These are phyloP conservation scores for Calamus simplicifolius DNA, from an alignment of 176 grass and related monocot genomes.

Conservation along the genomic window DNA sequence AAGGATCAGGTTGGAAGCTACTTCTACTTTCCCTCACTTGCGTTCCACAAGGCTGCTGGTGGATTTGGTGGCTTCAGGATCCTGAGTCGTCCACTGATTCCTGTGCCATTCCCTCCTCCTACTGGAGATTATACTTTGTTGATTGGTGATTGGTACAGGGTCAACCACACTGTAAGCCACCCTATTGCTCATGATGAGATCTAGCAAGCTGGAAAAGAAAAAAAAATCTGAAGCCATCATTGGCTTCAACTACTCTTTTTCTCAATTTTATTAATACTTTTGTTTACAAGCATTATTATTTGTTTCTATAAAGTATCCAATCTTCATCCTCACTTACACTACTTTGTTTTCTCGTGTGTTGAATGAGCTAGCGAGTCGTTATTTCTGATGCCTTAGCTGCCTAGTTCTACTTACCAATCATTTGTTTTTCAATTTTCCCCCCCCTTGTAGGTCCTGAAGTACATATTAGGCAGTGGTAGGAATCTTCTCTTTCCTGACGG, in stretches of 20 bases:
- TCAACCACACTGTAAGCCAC: conserved; percentile 58
- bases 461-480: conserved; percentile 52
- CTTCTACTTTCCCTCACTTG: conserved; percentile 93
- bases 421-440: not conserved
- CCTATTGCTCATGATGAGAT: too few species aligned
- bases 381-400: too few species aligned
- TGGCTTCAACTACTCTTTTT: too few species aligned
- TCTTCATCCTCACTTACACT: too few species aligned
- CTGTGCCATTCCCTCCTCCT: conserved; percentile 79
- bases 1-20: conserved; percentile 97
- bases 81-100: conserved; percentile 75
- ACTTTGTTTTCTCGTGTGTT: too few species aligned
- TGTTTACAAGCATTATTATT: too few species aligned
- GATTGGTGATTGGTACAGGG: conserved; percentile 89
- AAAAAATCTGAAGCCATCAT: too few species aligned
- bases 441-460: conserved; percentile 46
- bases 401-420: not conserved
- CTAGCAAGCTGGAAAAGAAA: too few species aligned
- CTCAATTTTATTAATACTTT: too few species aligned
- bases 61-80: conserved; percentile 80
- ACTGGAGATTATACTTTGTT: conserved; percentile 65
- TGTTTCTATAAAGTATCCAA: too few species aligned
- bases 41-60: conserved; percentile 87
- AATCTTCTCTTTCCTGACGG: conserved; percentile 56
- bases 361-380: too few species aligned